Conservation (phyloP, 2,329 filamentous ascomycete genomes). For the Fusarium sp. region DNA sequence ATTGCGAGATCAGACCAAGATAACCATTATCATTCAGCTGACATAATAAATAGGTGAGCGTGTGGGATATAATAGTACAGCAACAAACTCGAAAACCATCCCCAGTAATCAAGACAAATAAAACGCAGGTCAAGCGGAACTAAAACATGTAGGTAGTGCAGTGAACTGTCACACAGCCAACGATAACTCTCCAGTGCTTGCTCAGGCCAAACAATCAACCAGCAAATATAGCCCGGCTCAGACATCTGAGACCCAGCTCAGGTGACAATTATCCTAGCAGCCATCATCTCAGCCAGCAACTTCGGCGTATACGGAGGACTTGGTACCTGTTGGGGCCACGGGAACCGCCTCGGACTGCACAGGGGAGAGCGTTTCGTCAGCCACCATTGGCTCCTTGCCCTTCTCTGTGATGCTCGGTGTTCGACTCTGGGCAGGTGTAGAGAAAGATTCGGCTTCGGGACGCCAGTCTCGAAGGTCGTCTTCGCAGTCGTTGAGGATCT, state of each 20-base stretch:
- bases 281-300: constrained; percentile 27
- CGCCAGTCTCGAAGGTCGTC: constrained; percentile 85
- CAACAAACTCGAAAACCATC: constrained; percentile 7
- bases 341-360: constrained; percentile 18
- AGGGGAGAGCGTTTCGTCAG: constrained; percentile 23
- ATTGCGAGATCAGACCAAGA: neutral
- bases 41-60: constrained; percentile 9
- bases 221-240: neutral
- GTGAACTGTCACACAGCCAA: constrained; percentile 7
- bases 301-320: constrained; percentile 32
- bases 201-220: constrained; percentile 10
- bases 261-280: neutral
- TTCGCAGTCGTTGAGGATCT: constrained; percentile 93
- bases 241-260: neutral
- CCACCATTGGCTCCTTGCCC: constrained; percentile 37
- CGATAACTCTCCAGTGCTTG: constrained; percentile 3
- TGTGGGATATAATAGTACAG: constrained; percentile 31
- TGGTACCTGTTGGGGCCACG: constrained; percentile 19
- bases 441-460: constrained; percentile 55
- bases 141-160: constrained; percentile 1
- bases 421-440: constrained; percentile 38
- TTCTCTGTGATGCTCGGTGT: constrained; percentile 46
- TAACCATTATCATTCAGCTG: constrained; percentile 24
- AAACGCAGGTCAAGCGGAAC: neutral
- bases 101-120: constrained; percentile 15